Evolutionary conservation across 305 asterid species (phyloP).

Genomic region (Euphrasia arctica): DNA sequence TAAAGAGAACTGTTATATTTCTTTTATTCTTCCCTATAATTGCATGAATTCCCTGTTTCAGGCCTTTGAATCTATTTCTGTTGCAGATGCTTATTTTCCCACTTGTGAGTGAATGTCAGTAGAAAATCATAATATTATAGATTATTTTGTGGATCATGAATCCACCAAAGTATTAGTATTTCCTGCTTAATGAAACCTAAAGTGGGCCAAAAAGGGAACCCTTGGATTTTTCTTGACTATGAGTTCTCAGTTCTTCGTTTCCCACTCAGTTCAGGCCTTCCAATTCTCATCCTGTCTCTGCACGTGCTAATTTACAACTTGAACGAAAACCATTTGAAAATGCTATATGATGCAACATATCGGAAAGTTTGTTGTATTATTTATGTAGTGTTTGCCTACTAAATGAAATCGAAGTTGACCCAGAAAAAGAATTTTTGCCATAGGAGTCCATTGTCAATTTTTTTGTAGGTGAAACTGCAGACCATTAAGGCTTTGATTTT

Average conservation of each 20-base stretch:
- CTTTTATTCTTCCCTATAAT: neutral
- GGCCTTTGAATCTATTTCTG: neutral
- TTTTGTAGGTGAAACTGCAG: slow-evolving; percentile 18
- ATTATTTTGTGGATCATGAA: too few relatives aligned
- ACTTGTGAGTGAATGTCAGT: neutral
- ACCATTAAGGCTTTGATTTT: slow-evolving; percentile 5
- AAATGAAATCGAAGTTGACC: neutral
- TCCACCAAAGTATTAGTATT: neutral
- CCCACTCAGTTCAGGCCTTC: slow-evolving; percentile 11
- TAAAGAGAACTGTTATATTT: neutral
- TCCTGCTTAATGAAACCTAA: neutral
- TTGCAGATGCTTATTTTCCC: neutral
- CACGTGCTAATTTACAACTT: neutral
- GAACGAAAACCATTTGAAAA: slow-evolving; percentile 5
- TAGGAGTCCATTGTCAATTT: neutral
- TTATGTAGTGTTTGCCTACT: slow-evolving; percentile 8
- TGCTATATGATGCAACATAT: slow-evolving; percentile 3
- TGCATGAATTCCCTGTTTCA: slow-evolving; percentile 1
- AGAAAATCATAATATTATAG: slow-evolving; percentile 3
- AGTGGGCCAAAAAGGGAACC: slow-evolving; percentile 1
- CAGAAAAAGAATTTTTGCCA: neutral
- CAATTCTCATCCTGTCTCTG: neutral
- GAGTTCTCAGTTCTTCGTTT: neutral
- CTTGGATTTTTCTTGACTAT: slow-evolving; percentile 10
- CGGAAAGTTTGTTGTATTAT: slow-evolving; percentile 1